Percentiles rank a stretch among this genome's conserved stretches.
These are phyloP conservation scores for Ophiostoma angusticollis DNA, from an alignment of 2,329 filamentous ascomycete species.

Conservation along the genomic window DNA sequence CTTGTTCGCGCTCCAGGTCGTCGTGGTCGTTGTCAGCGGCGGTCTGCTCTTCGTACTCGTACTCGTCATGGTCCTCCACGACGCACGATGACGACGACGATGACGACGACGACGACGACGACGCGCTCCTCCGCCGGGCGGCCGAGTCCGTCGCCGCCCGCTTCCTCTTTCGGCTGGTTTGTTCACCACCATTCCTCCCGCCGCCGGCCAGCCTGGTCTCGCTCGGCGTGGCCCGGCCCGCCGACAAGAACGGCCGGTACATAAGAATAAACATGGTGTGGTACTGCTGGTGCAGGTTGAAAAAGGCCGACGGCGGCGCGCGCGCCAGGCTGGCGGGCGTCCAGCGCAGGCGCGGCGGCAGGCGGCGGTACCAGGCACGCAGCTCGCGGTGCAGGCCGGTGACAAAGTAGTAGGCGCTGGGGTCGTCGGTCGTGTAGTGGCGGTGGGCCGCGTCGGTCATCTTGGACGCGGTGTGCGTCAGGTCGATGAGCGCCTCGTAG, in stretches of 20 bases:
- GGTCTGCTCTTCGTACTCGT: background rate
- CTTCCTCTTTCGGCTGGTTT: too few relatives aligned
- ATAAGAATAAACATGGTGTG: conserved; percentile 8
- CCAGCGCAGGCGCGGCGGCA: conserved; percentile 16
- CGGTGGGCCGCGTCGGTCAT: conserved; percentile 7
- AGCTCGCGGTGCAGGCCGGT: conserved; percentile 11
- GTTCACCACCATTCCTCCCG: background rate
- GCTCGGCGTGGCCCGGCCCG: conserved; percentile 1
- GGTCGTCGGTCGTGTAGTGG: conserved; percentile 7
- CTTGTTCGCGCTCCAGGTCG: conserved; percentile 3
- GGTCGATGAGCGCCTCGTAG: conserved; percentile 11
- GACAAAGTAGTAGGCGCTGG: conserved; percentile 8
- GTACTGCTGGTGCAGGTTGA: conserved; percentile 9
- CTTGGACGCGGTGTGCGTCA: conserved; percentile 10
- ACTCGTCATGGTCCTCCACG: background rate
- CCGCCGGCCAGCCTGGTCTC: conserved; percentile 3
- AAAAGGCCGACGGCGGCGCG: conserved; percentile 5
- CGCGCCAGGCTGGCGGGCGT: conserved; percentile 18
- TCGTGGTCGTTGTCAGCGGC: conserved; percentile 1
- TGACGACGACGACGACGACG: too few relatives aligned
- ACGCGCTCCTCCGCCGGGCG: too few relatives aligned
- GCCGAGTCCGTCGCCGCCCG: too few relatives aligned
- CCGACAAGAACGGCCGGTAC: conserved; percentile 9
- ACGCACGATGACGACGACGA: too few relatives aligned
- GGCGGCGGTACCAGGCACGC: conserved; percentile 7